Conservation (phyloP, 2,329 filamentous ascomycete genomes). For the Colletotrichum orchidophilum region DNA sequence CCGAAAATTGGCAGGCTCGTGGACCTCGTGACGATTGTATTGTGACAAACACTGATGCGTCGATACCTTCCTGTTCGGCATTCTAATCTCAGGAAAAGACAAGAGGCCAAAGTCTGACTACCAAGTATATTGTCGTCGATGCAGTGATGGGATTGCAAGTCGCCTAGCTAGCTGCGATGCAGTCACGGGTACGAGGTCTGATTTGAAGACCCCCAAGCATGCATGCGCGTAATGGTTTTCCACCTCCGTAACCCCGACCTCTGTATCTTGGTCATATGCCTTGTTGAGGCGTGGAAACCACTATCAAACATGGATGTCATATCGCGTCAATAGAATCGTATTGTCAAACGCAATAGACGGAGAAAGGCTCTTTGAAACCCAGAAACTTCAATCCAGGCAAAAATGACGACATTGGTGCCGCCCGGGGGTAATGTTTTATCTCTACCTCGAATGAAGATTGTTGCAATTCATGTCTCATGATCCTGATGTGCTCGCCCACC, state of each 20-base stretch:
- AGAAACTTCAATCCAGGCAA: conserved; percentile 20
- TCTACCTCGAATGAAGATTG: conserved; percentile 26
- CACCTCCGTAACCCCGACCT: background rate
- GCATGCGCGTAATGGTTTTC: background rate
- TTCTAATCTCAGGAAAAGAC: background rate
- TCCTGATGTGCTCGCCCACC: conserved; percentile 15
- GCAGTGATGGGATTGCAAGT: background rate
- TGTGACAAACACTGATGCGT: background rate
- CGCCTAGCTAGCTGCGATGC: background rate
- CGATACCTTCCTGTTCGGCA: too few relatives aligned
- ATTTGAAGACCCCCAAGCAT: background rate
- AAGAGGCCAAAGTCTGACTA: background rate
- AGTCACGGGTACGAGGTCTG: too few relatives aligned
- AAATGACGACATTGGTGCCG: background rate
- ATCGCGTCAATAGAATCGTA: background rate
- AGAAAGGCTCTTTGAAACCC: background rate
- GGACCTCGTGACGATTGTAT: background rate
- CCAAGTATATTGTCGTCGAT: background rate
- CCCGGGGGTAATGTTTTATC: conserved; percentile 11
- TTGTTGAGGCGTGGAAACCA: background rate
- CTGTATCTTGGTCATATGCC: background rate
- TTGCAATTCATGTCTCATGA: conserved; percentile 34
- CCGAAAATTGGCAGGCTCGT: background rate
- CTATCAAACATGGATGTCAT: too few relatives aligned
- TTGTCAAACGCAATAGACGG: background rate